A percentile compares a stretch with the other conserved stretches of the same genome.
phyloP scores from a whole-genome alignment of 148 eudicot species.

The Drosera capensis region DNA sequence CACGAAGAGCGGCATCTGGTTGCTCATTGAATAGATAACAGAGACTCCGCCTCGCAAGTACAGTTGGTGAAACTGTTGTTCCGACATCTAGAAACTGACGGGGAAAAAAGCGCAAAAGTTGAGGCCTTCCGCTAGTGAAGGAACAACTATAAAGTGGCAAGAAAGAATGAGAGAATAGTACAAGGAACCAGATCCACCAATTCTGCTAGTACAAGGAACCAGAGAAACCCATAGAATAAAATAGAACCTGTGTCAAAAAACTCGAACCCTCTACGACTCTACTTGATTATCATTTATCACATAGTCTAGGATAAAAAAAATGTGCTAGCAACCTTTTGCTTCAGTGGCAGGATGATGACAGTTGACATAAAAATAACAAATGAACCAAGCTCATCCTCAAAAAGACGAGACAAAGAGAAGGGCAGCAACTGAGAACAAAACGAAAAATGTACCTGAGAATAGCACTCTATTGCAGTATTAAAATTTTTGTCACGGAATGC shows the following conservation, averaged over 20 bases:
- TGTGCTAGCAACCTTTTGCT: no score
- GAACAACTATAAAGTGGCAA: no score
- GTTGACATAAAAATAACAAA: no score
- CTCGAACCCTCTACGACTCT: no score
- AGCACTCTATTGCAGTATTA: constrained; percentile 83
- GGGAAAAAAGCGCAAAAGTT: background rate
- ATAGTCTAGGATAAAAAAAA: no score
- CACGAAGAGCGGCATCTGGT: constrained; percentile 84
- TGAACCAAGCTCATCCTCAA: background rate
- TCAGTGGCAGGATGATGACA: no score
- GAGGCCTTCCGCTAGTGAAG: background rate
- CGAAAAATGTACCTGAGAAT: constrained; percentile 63
- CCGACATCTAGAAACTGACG: constrained; percentile 83
- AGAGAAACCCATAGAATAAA: no score
- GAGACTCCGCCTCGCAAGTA: constrained; percentile 70
- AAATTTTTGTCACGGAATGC: constrained; percentile 93
- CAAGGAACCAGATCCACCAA: no score
- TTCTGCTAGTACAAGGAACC: no score
- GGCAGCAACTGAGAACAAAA: background rate
- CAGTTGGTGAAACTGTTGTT: constrained; percentile 85
- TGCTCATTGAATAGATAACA: constrained; percentile 77
- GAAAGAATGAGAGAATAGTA: no score
- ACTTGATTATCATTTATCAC: no score
- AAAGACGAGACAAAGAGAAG: background rate
- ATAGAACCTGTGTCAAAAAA: no score